Conservation (phyloP, 2,329 filamentous ascomycete species). For the Davidsoniella eucalypti region DNA sequence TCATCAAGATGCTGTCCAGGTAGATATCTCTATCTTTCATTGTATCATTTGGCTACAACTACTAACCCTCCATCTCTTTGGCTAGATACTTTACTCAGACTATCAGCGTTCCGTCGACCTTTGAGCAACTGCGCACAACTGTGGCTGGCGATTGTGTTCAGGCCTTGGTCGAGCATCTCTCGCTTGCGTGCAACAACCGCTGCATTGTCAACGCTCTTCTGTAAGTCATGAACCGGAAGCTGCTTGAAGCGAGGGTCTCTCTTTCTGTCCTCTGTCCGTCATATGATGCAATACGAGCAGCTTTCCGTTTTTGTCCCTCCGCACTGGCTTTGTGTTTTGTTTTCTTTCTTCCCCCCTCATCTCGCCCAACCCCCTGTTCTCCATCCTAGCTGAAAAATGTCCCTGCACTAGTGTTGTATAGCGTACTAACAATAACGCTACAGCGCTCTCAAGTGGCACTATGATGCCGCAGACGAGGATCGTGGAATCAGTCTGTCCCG, state of each 20-base stretch:
- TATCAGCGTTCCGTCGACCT: constrained; percentile 48
- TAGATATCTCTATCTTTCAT: constrained; percentile 20
- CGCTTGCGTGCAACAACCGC: constrained; percentile 45
- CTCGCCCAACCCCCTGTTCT: constrained; percentile 1
- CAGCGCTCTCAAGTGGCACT: constrained; percentile 63
- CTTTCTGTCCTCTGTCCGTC: neutral
- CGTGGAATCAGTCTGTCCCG: constrained; percentile 51
- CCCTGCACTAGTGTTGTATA: constrained; percentile 1
- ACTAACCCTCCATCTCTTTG: neutral
- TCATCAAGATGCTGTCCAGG: constrained; percentile 52
- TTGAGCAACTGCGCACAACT: constrained; percentile 57
- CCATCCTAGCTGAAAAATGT: constrained; percentile 7
- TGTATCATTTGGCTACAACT: neutral
- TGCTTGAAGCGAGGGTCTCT: neutral
- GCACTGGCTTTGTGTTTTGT: too few relatives aligned
- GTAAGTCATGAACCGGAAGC: constrained; percentile 29
- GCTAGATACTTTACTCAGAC: constrained; percentile 44
- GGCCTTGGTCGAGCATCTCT: constrained; percentile 46
- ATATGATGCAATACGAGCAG: neutral
- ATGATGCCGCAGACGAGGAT: constrained; percentile 43
- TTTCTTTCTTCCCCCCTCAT: neutral
- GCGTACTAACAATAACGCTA: neutral
- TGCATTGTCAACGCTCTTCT: constrained; percentile 57
- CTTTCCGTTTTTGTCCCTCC: neutral
- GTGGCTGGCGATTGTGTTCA: constrained; percentile 42